Evolutionary conservation across 345 rosid genomes (phyloP), one percentile per base, ranked within the genome.

Genomic region (Lepidium africanum): DNA sequence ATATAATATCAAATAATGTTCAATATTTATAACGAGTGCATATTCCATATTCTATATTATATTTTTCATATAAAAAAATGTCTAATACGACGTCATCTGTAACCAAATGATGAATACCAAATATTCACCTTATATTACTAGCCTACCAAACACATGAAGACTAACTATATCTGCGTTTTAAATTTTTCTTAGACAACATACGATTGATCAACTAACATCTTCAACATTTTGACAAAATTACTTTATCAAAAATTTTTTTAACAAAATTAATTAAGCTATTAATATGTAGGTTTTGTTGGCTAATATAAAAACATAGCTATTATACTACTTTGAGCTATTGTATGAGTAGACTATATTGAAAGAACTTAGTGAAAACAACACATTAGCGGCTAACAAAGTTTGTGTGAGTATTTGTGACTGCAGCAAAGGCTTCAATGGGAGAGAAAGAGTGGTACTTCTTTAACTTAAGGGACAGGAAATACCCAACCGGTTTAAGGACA

Each of bases 401-500:
- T 61, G 16, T 30, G 41, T 6, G 7, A 41, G 30, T 60, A 15
- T 43, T 27, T 32, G 50, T 10, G 21, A 8, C 13, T 79, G 54
- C 77, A 88, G 92, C 65, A 75, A 87, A 79, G 59, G 97, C 97
- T 30, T 86, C 85, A 84, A 88, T 86, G 84, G 97, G 92, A 6
- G 97, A 86, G 78, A 85, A 84, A 32, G 92, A 85, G 68, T 88
- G 87, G 86, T 91, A 88, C 77, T 91, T 91, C 78, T 91, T 88
- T 41, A 86, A 89, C 67, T 86, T 82, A 54, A 86, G 83, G 72
- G 97, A 91, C 35, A 64, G 87, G 77, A 91, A 91, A 63, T 91
- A 91, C 40, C 96, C 97, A 33, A 91, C 95, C 0, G 97, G 97
- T 27, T 82, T 82, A 84, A 85, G 92, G 70, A 88, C 97, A 1